A percentile compares a stretch with the other conserved stretches of the same genome.
Evolutionary conservation across 768 basidiomycete species (phyloP).

Genomic region (Nidularia pulvinata): DNA sequence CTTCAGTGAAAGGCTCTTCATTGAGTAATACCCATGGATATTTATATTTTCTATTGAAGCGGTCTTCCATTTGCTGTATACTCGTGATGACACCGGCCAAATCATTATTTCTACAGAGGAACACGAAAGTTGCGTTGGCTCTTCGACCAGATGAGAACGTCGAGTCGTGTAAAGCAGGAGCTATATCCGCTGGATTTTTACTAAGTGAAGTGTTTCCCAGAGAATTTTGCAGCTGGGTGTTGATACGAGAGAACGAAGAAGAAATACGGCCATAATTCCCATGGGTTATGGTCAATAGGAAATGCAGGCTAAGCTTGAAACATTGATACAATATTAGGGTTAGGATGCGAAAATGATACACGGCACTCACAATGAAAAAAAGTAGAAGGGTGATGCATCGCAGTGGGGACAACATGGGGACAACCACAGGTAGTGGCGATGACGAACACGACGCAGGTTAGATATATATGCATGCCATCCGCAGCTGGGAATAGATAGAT

Average conservation of each 20-base stretch:
- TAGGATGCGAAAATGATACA: not conserved
- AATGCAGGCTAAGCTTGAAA: slow-evolving; percentile 53
- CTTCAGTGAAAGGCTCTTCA: slow-evolving; percentile 73
- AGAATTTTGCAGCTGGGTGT: slow-evolving; percentile 19
- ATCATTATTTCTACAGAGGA: slow-evolving; percentile 62
- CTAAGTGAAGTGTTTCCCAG: not conserved
- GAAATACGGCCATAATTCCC: slow-evolving; percentile 47
- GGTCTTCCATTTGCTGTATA: slow-evolving; percentile 73
- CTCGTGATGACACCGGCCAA: slow-evolving; percentile 51
- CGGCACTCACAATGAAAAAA: slow-evolving; percentile 39
- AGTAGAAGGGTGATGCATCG: slow-evolving; percentile 53
- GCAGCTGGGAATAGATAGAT: not conserved
- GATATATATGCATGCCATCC: not conserved
- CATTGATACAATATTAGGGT: not conserved
- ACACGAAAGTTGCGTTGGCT: slow-evolving; percentile 82
- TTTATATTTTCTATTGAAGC: slow-evolving; percentile 75
- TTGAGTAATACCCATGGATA: slow-evolving; percentile 91
- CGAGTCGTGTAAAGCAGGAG: not conserved
- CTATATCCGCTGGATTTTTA: not conserved
- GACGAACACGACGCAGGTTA: slow-evolving; percentile 2
- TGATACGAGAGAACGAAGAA: slow-evolving; percentile 32
- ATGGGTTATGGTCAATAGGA: slow-evolving; percentile 48
- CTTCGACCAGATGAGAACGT: slow-evolving; percentile 12
- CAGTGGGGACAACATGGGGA: slow-evolving; percentile 45
- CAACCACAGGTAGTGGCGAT: slow-evolving; percentile 11